These are phyloP conservation scores for Pilaira anomala DNA, from an alignment of 192 early-diverging fungal genomes.

Conservation along the genomic window DNA sequence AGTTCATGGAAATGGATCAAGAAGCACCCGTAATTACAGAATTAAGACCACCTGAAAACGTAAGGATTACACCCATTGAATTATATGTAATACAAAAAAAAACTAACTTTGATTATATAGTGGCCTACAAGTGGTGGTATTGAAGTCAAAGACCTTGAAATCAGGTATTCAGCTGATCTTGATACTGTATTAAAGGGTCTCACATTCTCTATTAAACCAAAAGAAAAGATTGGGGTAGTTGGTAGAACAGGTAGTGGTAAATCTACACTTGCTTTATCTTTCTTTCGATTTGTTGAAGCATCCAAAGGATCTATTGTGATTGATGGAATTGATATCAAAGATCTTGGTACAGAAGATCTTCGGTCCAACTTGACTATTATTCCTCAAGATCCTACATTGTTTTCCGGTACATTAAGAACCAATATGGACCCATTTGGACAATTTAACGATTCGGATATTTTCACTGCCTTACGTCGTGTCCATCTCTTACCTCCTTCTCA, in stretches of 20 bases:
- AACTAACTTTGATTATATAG: slow-evolving; percentile 38
- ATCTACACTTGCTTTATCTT: slow-evolving; percentile 71
- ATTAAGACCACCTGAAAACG: slow-evolving; percentile 47
- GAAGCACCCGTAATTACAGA: slow-evolving; percentile 66
- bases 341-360: slow-evolving; percentile 72
- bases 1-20: slow-evolving; percentile 80
- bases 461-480: slow-evolving; percentile 72
- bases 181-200: slow-evolving; percentile 75
- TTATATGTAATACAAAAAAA: neutral
- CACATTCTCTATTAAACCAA: slow-evolving; percentile 57
- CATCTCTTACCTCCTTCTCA: slow-evolving; percentile 50
- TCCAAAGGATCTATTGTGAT: slow-evolving; percentile 65
- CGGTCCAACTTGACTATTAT: slow-evolving; percentile 81
- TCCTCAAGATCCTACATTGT: slow-evolving; percentile 81
- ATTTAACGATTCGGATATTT: slow-evolving; percentile 68
- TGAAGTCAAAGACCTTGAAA: slow-evolving; percentile 62
- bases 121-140: slow-evolving; percentile 80
- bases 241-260: slow-evolving; percentile 90
- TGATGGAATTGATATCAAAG: slow-evolving; percentile 75
- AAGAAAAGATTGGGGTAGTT: slow-evolving; percentile 89
- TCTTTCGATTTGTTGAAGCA: slow-evolving; percentile 79
- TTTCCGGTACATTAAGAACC: slow-evolving; percentile 68
- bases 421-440: slow-evolving; percentile 75
- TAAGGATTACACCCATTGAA: slow-evolving; percentile 13
- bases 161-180: slow-evolving; percentile 71